phyloP scores from a whole-genome alignment of 163 green algal genomes.

The Prototheca cutis region DNA sequence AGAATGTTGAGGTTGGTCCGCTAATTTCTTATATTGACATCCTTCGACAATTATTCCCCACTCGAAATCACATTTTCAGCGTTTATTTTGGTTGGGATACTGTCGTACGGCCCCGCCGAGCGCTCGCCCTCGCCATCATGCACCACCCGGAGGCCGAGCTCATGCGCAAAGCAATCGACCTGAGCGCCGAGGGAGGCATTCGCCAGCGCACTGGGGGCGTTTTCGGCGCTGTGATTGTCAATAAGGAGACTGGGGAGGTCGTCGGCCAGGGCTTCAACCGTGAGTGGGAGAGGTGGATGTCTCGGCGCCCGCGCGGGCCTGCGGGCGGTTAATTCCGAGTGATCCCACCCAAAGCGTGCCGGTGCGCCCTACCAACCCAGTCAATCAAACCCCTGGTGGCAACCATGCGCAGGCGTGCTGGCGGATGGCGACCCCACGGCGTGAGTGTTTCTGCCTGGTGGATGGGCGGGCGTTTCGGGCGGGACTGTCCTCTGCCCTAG shows the following conservation, averaged over 20 bases:
- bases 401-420: conserved; percentile 6
- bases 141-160: background rate
- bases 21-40: too few species aligned
- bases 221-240: conserved; percentile 17
- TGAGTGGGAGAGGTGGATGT: background rate
- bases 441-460: too few species aligned
- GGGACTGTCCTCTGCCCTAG: too few species aligned
- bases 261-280: conserved; percentile 18
- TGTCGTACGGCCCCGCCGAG: too few species aligned
- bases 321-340: too few species aligned
- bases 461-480: too few species aligned
- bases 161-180: background rate
- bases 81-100: too few species aligned
- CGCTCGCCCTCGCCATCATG: too few species aligned
- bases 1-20: too few species aligned
- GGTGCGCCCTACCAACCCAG: background rate
- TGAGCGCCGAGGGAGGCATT: background rate
- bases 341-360: background rate
- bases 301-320: too few species aligned
- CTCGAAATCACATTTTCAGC: too few species aligned
- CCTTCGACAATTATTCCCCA: too few species aligned
- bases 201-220: background rate
- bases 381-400: background rate
- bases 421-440: conserved; percentile 13
- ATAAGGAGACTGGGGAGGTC: conserved; percentile 2